These are phyloP conservation scores for Phylloboletellus chloephorus DNA, from an alignment of 1,284 basidiomycete genomes.

Conservation along the genomic window DNA sequence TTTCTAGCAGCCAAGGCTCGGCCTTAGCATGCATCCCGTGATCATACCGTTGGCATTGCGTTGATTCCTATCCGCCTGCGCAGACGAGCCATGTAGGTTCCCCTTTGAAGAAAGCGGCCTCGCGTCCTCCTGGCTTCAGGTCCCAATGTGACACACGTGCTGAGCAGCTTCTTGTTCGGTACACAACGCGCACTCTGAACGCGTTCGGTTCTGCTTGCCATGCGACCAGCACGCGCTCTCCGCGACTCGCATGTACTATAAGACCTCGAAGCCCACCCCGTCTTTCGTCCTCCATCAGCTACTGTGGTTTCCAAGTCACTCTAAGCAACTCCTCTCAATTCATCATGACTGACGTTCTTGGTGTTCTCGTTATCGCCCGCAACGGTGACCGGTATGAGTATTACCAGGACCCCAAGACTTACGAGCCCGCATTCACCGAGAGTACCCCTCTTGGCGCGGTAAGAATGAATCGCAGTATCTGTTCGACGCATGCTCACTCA, in stretches of 20 bases:
- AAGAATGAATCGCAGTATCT: slow-evolving; percentile 20
- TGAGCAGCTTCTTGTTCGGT: slow-evolving; percentile 16
- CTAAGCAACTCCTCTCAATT: slow-evolving; percentile 12
- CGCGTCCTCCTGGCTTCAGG: slow-evolving; percentile 29
- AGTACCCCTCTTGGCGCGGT: slow-evolving; percentile 83
- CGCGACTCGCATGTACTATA: slow-evolving; percentile 24
- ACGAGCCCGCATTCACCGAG: slow-evolving; percentile 64
- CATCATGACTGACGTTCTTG: slow-evolving; percentile 63
- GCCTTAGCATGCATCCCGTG: slow-evolving; percentile 10
- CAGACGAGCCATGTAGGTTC: slow-evolving; percentile 24
- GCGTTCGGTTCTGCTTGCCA: slow-evolving; percentile 25
- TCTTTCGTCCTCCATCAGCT: slow-evolving; percentile 14
- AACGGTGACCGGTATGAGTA: slow-evolving; percentile 76
- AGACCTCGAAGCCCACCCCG: slow-evolving; percentile 12
- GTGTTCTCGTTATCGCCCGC: slow-evolving; percentile 76
- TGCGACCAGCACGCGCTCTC: slow-evolving; percentile 27
- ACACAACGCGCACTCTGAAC: slow-evolving; percentile 21
- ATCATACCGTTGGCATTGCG: slow-evolving; percentile 17
- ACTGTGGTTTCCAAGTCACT: slow-evolving; percentile 17
- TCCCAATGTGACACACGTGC: slow-evolving; percentile 24
- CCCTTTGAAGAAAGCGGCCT: slow-evolving; percentile 30
- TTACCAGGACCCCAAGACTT: slow-evolving; percentile 67
- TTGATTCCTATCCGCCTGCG: slow-evolving; percentile 32
- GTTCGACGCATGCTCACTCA: slow-evolving; percentile 2
- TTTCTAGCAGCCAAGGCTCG: slow-evolving; percentile 15